Conservation (phyloP, 2,329 filamentous ascomycete species). For the Colletotrichum sp. region DNA sequence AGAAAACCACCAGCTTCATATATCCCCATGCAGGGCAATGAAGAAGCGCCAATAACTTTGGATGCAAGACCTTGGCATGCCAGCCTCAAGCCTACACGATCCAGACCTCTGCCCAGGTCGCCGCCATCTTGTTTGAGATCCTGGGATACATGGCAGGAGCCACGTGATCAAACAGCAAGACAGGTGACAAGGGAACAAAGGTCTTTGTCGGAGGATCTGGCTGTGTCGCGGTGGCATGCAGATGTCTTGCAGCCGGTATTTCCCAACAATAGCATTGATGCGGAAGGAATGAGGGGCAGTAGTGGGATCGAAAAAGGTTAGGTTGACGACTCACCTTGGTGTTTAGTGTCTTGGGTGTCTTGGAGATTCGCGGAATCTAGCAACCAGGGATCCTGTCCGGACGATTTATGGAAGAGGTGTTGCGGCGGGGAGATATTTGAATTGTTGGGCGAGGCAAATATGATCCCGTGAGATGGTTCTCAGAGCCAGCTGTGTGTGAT, state of each 20-base stretch:
- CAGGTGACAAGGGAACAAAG: background rate
- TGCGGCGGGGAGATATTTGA: background rate
- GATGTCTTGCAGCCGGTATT: background rate
- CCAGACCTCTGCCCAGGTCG: background rate
- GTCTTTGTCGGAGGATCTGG: background rate
- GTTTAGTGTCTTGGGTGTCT: conserved; percentile 5
- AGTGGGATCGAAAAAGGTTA: background rate
- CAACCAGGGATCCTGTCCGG: conserved; percentile 1
- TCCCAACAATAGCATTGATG: conserved; percentile 17
- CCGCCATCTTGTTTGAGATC: background rate
- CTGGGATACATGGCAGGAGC: background rate
- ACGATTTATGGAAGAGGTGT: background rate
- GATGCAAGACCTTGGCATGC: background rate
- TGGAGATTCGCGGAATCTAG: conserved; percentile 8
- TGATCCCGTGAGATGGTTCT: conserved; percentile 20
- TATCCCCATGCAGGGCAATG: background rate
- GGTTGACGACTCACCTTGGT: conserved; percentile 6
- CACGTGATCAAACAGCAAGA: background rate
- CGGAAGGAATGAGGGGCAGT: conserved; percentile 1
- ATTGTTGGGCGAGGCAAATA: background rate
- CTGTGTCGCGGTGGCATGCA: background rate
- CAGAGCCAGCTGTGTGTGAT: conserved; percentile 21
- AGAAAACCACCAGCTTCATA: background rate
- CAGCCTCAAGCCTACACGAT: background rate
- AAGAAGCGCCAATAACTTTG: background rate